Evolutionary conservation across 257 asterid species (phyloP).

Genomic region (Nicotiana undulata): DNA sequence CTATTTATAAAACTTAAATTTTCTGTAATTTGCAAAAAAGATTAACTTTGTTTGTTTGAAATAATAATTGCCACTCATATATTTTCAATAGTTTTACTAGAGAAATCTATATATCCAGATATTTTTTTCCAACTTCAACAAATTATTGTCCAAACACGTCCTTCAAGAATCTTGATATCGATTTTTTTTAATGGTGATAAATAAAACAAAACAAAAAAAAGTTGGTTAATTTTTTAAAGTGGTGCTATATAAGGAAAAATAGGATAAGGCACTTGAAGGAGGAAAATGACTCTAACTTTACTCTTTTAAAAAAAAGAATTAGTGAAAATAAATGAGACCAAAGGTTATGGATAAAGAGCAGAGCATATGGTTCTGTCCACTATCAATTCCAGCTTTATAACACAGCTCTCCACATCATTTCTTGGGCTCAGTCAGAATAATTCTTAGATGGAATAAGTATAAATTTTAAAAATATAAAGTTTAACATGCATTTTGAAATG

Average conservation of each 20-base stretch:
- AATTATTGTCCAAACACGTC: too few relatives aligned
- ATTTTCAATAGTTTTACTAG: too few relatives aligned
- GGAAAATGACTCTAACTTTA: background rate
- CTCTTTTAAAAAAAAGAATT: background rate
- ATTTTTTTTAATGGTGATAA: background rate
- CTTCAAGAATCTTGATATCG: background rate
- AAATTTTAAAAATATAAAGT: background rate
- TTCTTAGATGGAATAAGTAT: background rate
- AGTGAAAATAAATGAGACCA: conserved; percentile 2
- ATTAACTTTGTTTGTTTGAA: too few relatives aligned
- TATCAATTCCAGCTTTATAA: background rate
- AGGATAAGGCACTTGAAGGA: background rate
- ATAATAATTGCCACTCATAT: too few relatives aligned
- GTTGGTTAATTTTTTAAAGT: background rate
- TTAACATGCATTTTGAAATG: background rate
- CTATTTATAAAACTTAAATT: too few relatives aligned
- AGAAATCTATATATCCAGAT: too few relatives aligned
- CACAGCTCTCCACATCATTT: conserved; percentile 3
- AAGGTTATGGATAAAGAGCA: conserved; percentile 3
- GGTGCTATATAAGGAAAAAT: background rate
- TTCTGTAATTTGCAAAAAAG: too few relatives aligned
- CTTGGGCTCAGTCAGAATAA: background rate
- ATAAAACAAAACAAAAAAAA: too few relatives aligned
- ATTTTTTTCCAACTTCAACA: too few relatives aligned
- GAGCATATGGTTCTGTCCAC: conserved; percentile 10